These are phyloP conservation scores for Cucurbitaria berberidis DNA, from an alignment of 2,329 filamentous ascomycete species.

Conservation along the genomic window DNA sequence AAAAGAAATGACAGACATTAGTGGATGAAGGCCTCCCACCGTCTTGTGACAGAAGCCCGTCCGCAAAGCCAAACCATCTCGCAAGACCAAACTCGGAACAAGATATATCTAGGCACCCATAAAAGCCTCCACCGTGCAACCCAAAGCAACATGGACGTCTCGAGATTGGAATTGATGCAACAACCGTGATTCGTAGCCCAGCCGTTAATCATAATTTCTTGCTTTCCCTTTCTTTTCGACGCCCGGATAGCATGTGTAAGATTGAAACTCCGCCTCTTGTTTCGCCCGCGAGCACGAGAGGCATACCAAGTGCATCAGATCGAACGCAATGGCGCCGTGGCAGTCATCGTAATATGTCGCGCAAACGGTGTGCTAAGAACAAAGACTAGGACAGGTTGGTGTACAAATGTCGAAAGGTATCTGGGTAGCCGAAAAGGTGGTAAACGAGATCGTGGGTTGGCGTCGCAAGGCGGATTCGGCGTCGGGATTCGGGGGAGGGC, in stretches of 20 bases:
- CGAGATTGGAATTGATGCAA: conserved; percentile 20
- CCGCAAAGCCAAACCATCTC: conserved; percentile 19
- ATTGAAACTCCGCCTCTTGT: conserved; percentile 23
- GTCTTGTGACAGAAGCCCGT: conserved; percentile 14
- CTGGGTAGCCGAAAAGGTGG: conserved; percentile 39
- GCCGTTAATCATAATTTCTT: conserved; percentile 32
- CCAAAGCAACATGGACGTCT: conserved; percentile 22
- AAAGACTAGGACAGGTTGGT: conserved; percentile 30
- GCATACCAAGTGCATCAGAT: conserved; percentile 20
- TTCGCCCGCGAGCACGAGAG: conserved; percentile 34
- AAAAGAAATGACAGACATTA: conserved; percentile 38
- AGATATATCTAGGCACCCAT: conserved; percentile 2
- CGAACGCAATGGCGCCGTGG: conserved; percentile 13
- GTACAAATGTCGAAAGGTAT: conserved; percentile 38
- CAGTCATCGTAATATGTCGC: conserved; percentile 10
- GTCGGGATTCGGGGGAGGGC: conserved; percentile 41
- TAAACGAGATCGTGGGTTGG: conserved; percentile 40
- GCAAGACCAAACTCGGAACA: conserved; percentile 9
- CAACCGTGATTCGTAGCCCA: conserved; percentile 33
- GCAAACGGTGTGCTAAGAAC: conserved; percentile 26
- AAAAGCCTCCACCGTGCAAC: conserved; percentile 8
- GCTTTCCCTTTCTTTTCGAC: conserved; percentile 18
- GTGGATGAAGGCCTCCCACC: conserved; percentile 19
- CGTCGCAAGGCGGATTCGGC: conserved; percentile 38
- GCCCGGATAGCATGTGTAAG: conserved; percentile 14